Base-by-base conservation (phyloP, 2,329 filamentous ascomycete genomes). In the Colletotrichum liaoningense region DNA sequence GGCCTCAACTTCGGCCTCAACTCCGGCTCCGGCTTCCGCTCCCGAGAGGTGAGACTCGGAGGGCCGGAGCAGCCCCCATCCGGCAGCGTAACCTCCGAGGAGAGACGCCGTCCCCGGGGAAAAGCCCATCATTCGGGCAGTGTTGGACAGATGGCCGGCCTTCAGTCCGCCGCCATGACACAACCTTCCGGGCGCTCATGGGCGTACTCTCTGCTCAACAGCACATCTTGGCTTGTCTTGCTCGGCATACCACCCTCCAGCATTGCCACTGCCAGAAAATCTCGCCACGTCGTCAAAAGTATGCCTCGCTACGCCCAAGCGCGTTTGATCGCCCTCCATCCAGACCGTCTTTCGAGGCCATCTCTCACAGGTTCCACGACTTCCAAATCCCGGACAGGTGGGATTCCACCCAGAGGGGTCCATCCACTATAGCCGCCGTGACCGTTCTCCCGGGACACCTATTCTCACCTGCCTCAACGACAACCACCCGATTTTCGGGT, bases 281-380 rank as follows among this genome's bases (percentile, higher is more conserved):
- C 8, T 12, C 16, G 54, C 70, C 67, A 60, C 66, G 55, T 55
- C 33, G 42, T 49, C 38, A 52, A 60, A 26, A 59, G 24, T 72
- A 35, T 54, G 66, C 66, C 70, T 73, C 70, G 66, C 70, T 60
- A 33, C 66, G 55, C 66, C 70, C 26, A 26, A 42, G 3, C 46
- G 58, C 66, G 54, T 56, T 33, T 59, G 42, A 64, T 59, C 59
- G 59, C 16, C 66, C 42, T n/a, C 28, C 7, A 2, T 22, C 22
- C 11, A 64, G 70, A 60, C 70, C 60, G 42, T 46, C 59, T 26
- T 30, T n/a, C 33, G 59, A 30, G 70, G 22, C 67, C 55, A 0
- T 19, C 16, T n/a, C 14, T 42, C 14, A 42, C 14, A 16, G 16
- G 16, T 24, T 35, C 5, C 6, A 16, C 38, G 26, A 14, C 46